phyloP scores from a whole-genome alignment of 2,329 filamentous ascomycete genomes.

The Ophiostoma fasciatum region DNA sequence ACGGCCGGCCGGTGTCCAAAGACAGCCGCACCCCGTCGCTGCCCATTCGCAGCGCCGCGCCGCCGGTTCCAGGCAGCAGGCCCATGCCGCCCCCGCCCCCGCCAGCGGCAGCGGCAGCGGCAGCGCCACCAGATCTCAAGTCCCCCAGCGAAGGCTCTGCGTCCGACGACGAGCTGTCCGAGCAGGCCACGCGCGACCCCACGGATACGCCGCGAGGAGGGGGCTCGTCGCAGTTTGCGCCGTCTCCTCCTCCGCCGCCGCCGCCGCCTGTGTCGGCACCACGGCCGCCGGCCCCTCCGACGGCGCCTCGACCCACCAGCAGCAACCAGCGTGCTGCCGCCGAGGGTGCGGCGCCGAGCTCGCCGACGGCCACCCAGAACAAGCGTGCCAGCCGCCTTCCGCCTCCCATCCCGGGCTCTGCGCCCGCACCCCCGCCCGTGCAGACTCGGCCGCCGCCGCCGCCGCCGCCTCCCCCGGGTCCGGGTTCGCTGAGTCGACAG shows the following conservation, averaged over 20 bases:
- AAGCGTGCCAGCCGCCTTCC: conserved; percentile 43
- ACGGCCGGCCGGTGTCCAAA: conserved; percentile 19
- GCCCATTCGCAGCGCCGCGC: conserved; percentile 17
- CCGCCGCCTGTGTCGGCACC: conserved; percentile 32
- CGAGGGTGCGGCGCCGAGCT: conserved; percentile 23
- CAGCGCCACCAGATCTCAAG: conserved; percentile 32
- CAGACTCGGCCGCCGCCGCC: conserved; percentile 52
- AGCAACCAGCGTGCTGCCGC: conserved; percentile 21
- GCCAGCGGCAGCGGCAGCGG: conserved; percentile 24
- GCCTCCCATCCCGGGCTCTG: conserved; percentile 44
- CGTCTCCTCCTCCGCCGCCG: conserved; percentile 24
- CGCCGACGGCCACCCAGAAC: conserved; percentile 20
- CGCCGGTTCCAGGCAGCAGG: conserved; percentile 34
- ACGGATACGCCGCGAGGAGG: conserved; percentile 25
- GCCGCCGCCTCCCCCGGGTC: conserved; percentile 48
- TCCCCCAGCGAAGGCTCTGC: conserved; percentile 68
- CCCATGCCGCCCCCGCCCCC: conserved; percentile 47
- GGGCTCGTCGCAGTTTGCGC: conserved; percentile 24
- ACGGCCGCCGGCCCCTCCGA: conserved; percentile 22
- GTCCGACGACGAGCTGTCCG: conserved; percentile 75
- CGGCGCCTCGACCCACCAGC: conserved; percentile 22
- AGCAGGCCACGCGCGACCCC: conserved; percentile 28
- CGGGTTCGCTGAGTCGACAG: conserved; percentile 37
- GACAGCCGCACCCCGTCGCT: conserved; percentile 14
- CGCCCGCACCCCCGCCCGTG: conserved; percentile 29